Base-by-base conservation (phyloP, 2,329 filamentous ascomycete genomes). In the Cercospora zeina region DNA sequence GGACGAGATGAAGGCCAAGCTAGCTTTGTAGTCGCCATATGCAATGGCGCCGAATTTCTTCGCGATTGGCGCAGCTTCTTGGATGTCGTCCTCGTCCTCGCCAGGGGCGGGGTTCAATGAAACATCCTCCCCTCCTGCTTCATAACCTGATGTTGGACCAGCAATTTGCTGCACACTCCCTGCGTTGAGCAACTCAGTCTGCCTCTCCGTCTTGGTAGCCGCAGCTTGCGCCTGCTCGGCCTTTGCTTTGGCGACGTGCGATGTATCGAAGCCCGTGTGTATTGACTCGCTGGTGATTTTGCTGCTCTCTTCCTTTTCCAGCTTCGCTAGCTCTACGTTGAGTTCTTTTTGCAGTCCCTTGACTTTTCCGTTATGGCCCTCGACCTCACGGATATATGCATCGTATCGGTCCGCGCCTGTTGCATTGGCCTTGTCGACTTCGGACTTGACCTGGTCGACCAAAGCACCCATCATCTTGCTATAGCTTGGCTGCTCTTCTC, bases 381-480 rank as follows among this genome's bases (percentile, higher is more conserved):
- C 83, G 14, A 97, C 85, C 71, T 95, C 93, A 53, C 84, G 83
- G 30, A 96, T 81, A 80, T 96, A 97, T 57, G 84, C 88, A 53
- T 84, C 81, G 73, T 90, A 92, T 55, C 90, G 80, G 68, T 88
- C 67, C 1, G 59, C 24, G 4, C 71, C 72, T 53, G 76, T 85
- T 0, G 84, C 82, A 76, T 89, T 89, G 19, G 75, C 73, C 73
- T 92, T 89, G 60, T 93, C 90, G 36, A 96, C 82, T 55, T 89
- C 86, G 68, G 90, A 87, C 77, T 96, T 97, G 45, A 97, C 92
- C 77, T 96, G 90, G 72, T 99, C 95, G 19, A 97, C 84, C 70
- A 99, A 78, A n/a, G 88, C 87, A n/a, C 90, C 90, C 89, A 99
- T 93, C 95, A 99, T 99, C 81, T 96, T 91, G 39, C 91, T 95